Conservation (phyloP, 306 rosid species). For the Astragalus glycyphyllos region DNA sequence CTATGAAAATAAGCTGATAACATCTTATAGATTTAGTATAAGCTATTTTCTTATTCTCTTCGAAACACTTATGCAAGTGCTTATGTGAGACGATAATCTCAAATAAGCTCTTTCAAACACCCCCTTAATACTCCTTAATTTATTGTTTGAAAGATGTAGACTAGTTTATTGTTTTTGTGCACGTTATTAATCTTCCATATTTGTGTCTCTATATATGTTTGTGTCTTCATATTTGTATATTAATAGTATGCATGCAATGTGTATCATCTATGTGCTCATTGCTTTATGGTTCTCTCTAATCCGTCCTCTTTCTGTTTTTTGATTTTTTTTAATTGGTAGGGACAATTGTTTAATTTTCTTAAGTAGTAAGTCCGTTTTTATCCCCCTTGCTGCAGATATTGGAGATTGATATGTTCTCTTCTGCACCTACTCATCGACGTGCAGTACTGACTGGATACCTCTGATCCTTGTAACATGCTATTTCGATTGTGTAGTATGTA, state of each 20-base stretch:
- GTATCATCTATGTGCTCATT: conserved; percentile 18
- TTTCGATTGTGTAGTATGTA: conserved; percentile 25
- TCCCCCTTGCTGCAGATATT: conserved; percentile 46
- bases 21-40: no score
- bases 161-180: conserved; percentile 2
- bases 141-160: background rate
- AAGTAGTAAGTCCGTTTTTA: conserved; percentile 24
- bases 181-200: conserved; percentile 9
- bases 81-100: no score
- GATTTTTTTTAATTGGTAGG: conserved; percentile 21
- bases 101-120: no score
- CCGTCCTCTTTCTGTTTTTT: conserved; percentile 19
- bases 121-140: background rate
- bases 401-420: conserved; percentile 34
- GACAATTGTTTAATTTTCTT: conserved; percentile 36
- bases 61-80: no score
- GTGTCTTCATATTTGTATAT: background rate
- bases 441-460: conserved; percentile 19
- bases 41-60: no score
- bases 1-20: no score
- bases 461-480: conserved; percentile 32
- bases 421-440: conserved; percentile 10
- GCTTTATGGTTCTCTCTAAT: conserved; percentile 23
- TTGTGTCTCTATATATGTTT: background rate
- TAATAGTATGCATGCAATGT: background rate